Evolutionary conservation across 148 eudicot genomes (phyloP), one percentile per base, ranked within the genome.

Genomic region (Vaccinium darrowii): DNA sequence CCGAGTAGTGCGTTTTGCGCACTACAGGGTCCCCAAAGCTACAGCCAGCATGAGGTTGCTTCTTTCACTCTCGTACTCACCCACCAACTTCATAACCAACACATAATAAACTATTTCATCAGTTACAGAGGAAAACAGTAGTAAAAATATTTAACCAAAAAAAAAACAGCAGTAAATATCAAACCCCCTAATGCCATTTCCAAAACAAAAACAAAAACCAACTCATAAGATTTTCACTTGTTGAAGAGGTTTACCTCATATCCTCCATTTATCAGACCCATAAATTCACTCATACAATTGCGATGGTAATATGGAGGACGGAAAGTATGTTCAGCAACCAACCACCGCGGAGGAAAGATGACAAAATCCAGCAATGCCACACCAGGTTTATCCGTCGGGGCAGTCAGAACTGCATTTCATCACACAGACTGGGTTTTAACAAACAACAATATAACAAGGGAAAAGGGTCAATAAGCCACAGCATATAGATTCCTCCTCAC

Each of bases 231-330:
- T 36, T 25, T 18, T 47, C 62, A 16, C 11, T 51, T 63, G 39
- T 76, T 3, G 27, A 39, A 50, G 27, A 23, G 19, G 30, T 10
- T 58, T 93, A 97, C 99, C 99, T 97, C 99, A 76, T 97, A 97
- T 84, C 92, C 93, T 81, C 99, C 99, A 79, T 94, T 78, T 77
- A 97, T 97, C 47, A 97, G 87, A 80, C 99, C 99, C 99, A 97
- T 97, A 88, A 97, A 97, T 90, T 97, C 99, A 49, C 98, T 97
- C 99, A 97, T 97, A 85, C 99, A 97, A 84, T 97, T 97, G 86
- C 99, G 98, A 86, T 97, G 99, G 81, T 93, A 97, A 87, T 97
- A 97, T 78, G 99, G 99, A 72, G 99, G 99, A 51, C 99, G 94
- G 73, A 97, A 97, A 73, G 99, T 97, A 87, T 97, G 98, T 81